A percentile compares a stretch with the other conserved stretches of the same genome.
phyloP scores from a whole-genome alignment of 129 eudicot species.

The Tanacetum coccineum region DNA sequence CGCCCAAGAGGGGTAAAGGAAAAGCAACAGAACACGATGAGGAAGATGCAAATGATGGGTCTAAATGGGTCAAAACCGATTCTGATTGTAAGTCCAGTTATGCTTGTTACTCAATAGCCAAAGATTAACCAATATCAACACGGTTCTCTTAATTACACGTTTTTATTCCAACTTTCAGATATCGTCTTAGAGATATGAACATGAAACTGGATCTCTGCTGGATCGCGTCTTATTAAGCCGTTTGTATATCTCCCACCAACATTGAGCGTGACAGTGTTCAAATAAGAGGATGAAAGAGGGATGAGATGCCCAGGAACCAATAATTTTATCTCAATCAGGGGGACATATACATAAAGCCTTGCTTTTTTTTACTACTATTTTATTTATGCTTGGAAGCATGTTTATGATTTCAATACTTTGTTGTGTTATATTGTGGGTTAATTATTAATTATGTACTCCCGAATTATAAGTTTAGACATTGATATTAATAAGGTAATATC shows the following conservation, averaged over 20 bases:
- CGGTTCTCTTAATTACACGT: conserved; percentile 10
- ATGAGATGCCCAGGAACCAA: conserved; percentile 11
- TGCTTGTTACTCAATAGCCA: not conserved
- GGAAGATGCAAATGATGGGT: conserved; percentile 38
- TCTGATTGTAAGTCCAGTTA: conserved; percentile 62
- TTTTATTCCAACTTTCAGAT: conserved; percentile 25
- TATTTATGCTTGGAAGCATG: conserved; percentile 8
- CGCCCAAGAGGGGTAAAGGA: conserved; percentile 34
- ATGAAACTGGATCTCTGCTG: conserved; percentile 22
- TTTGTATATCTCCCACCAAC: conserved; percentile 16
- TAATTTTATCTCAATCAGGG: conserved; percentile 14
- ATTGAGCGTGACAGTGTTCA: not conserved
- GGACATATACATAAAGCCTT: conserved; percentile 7
- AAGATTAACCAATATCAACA: conserved; percentile 9
- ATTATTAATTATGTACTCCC: conserved; percentile 2
- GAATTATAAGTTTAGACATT: conserved; percentile 15
- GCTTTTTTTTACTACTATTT: conserved; percentile 3
- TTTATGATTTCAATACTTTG: conserved; percentile 21
- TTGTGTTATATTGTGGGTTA: conserved; percentile 6
- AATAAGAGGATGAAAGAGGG: conserved; percentile 9
- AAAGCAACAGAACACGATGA: conserved; percentile 40
- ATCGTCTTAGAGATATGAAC: conserved; percentile 38
- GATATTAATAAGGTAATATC: not conserved
- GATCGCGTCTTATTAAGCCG: conserved; percentile 14
- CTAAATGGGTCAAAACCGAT: conserved; percentile 95